Evolutionary conservation across 805 yeast species (phyloP).

Genomic region (Cyberlindnera veronae): DNA sequence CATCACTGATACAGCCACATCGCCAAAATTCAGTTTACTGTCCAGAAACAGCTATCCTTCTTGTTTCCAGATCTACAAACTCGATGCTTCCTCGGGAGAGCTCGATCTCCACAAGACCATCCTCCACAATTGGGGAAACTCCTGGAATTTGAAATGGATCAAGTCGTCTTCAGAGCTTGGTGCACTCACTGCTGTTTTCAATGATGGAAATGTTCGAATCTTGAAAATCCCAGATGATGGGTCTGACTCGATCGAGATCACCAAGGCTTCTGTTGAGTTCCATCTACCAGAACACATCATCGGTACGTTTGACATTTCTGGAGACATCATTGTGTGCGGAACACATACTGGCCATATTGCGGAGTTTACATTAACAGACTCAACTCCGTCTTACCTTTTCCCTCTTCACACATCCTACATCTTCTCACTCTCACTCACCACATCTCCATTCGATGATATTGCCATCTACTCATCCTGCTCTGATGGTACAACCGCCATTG

Average conservation of each 20-base stretch:
- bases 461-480: slow-evolving; percentile 35
- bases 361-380: slow-evolving; percentile 38
- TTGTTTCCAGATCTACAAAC: slow-evolving; percentile 43
- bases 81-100: slow-evolving; percentile 29
- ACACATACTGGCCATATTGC: slow-evolving; percentile 55
- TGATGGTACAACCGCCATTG: slow-evolving; percentile 40
- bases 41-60: slow-evolving; percentile 32
- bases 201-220: slow-evolving; percentile 55
- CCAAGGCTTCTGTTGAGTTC: slow-evolving; percentile 27
- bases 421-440: slow-evolving; percentile 32
- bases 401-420: slow-evolving; percentile 39
- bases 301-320: slow-evolving; percentile 45
- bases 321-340: slow-evolving; percentile 50
- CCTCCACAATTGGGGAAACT: slow-evolving; percentile 43
- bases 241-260: slow-evolving; percentile 17
- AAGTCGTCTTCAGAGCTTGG: slow-evolving; percentile 40
- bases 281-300: slow-evolving; percentile 32
- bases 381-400: slow-evolving; percentile 35
- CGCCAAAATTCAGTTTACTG: slow-evolving; percentile 27
- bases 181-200: slow-evolving; percentile 48
- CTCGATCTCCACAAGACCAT: slow-evolving; percentile 32
- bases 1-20: slow-evolving; percentile 27
- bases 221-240: slow-evolving; percentile 33
- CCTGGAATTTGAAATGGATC: slow-evolving; percentile 38
- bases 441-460: slow-evolving; percentile 32